These are phyloP conservation scores for Babesia bigemina DNA, from an alignment of 169 alveolate species.

Conservation along the genomic window DNA sequence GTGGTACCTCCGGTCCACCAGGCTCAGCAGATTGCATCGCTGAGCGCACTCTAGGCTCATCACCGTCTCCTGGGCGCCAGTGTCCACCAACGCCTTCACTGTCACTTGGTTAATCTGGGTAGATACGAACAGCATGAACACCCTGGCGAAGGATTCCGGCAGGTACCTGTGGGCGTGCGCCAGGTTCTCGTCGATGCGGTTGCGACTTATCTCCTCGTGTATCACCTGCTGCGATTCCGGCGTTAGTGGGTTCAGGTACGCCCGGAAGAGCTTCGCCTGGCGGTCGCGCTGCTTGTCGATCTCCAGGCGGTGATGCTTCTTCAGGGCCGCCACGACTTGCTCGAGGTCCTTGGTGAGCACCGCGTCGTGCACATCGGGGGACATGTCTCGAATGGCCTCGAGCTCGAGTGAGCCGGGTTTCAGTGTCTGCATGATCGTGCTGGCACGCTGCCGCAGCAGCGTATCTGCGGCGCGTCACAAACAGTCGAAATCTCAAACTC, in stretches of 20 bases:
- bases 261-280: constrained; percentile 42
- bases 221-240: constrained; percentile 89
- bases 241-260: constrained; percentile 78
- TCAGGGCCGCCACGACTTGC: constrained; percentile 22
- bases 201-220: constrained; percentile 82
- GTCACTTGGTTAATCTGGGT: constrained; percentile 87
- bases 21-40: constrained; percentile 86
- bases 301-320: background rate
- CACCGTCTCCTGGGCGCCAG: constrained; percentile 94
- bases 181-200: constrained; percentile 86
- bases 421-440: constrained; percentile 11
- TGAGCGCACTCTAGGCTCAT: constrained; percentile 90
- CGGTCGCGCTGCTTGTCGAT: constrained; percentile 57
- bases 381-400: constrained; percentile 19
- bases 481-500: background rate
- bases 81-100: constrained; percentile 93
- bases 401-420: constrained; percentile 16
- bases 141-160: constrained; percentile 78
- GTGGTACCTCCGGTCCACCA: constrained; percentile 90
- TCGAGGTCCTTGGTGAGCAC: constrained; percentile 14
- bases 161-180: constrained; percentile 80
- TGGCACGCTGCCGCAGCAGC: constrained; percentile 30
- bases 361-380: constrained; percentile 42
- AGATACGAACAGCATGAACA: constrained; percentile 90
- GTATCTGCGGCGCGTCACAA: constrained; percentile 6